Base-by-base conservation (phyloP, 148 eudicot genomes). In the Spergularia bocconei region DNA sequence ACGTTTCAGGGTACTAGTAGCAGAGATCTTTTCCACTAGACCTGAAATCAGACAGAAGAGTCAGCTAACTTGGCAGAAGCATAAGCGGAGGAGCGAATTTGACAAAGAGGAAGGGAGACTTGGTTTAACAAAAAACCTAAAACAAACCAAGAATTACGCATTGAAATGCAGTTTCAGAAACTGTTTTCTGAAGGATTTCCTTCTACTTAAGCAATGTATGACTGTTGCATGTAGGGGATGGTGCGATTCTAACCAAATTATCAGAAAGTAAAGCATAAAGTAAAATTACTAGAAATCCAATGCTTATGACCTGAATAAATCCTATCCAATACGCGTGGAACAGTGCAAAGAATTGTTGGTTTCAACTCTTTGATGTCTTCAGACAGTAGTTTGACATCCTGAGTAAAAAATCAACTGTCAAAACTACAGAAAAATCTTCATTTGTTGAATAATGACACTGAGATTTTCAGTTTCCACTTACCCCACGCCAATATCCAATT, bases 401-500 rank as follows among this genome's bases (percentile, higher is more conserved):
- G 89, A 74, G 63, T 12, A 78, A 14, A 11, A 57, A 84, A n/a
- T 70, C 29, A 39, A 63, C 64, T 66, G 44, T 69, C 58, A 61
- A 33, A 33, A 20, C 38, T 16, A 48, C 38, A 41, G 13, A 19
- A 52, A 68, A 67, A 53, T 29, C 29, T 44, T 16, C 53, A 54
- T 68, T 44, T 36, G 0, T 38, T 13, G 25, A 56, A 41, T 53
- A 10, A 41, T 53, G 64, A 21, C 47, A 60, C 19, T 13, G 10
- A 64, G 23, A 59, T 6, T 67, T 21, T 64, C 58, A 23, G 25
- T 23, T 23, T 23, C 25, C 25, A 80, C 87, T 87, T 89, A 92
- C 99, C 87, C 93, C 96, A 55, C 88, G 95, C 99, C 99, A 96
- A 71, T 89, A 96, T 75, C 99, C 99, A 76, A 96, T 91, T 12